Conservation (phyloP, 805 yeast species). For the Pichia scutulata region DNA sequence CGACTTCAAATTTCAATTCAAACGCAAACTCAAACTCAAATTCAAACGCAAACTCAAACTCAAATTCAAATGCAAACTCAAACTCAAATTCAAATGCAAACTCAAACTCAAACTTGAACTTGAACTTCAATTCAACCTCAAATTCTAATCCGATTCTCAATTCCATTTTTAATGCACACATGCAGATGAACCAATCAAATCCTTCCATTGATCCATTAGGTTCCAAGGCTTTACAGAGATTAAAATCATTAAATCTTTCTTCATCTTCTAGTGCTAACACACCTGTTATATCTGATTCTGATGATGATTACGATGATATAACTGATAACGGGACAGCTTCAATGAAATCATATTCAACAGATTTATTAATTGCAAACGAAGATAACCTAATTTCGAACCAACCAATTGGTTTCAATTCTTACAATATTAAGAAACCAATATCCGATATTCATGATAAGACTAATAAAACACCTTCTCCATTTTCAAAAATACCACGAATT, state of each 20-base stretch:
- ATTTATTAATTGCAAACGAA: constrained; percentile 5
- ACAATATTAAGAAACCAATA: background rate
- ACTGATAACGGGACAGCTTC: background rate
- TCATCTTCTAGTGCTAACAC: constrained; percentile 6
- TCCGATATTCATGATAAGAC: background rate
- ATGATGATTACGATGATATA: constrained; percentile 4
- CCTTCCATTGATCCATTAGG: background rate
- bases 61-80: no score
- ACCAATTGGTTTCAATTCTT: background rate
- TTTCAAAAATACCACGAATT: background rate
- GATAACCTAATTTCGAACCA: background rate
- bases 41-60: background rate
- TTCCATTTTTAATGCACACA: background rate
- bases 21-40: background rate
- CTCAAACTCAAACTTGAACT: no score
- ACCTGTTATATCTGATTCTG: constrained; percentile 13
- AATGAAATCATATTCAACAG: constrained; percentile 12
- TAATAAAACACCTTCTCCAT: background rate
- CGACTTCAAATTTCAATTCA: background rate
- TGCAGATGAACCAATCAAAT: background rate
- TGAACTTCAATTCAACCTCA: no score
- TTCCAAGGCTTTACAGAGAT: background rate
- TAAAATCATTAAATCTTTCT: background rate
- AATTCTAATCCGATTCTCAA: no score
- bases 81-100: no score